phyloP scores from a whole-genome alignment of 345 rosid species.

The Hypericum perforatum region DNA sequence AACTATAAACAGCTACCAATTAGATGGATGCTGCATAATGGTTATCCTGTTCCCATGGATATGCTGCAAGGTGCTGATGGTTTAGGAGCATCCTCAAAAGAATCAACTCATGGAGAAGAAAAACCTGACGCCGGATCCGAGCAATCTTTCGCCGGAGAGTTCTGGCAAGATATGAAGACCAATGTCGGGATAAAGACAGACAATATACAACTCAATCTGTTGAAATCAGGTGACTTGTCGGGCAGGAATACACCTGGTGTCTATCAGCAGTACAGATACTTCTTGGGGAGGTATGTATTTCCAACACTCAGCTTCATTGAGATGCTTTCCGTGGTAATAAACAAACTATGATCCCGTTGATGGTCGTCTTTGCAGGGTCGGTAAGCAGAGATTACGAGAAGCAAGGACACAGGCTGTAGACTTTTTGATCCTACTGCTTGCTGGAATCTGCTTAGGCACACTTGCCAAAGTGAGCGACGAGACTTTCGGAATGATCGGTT shows the following conservation, averaged over 20 bases:
- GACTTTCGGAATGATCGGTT: slow-evolving; percentile 84
- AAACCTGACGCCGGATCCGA: slow-evolving; percentile 29
- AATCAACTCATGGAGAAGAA: slow-evolving; percentile 40
- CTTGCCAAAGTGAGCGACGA: slow-evolving; percentile 97
- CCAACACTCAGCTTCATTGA: neutral
- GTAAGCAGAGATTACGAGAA: slow-evolving; percentile 89
- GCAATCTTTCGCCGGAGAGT: slow-evolving; percentile 61
- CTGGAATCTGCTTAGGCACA: slow-evolving; percentile 97
- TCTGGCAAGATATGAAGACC: slow-evolving; percentile 71
- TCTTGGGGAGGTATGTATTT: slow-evolving; percentile 63
- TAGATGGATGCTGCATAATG: slow-evolving; percentile 98
- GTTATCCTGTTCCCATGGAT: slow-evolving; percentile 76
- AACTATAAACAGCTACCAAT: slow-evolving; percentile 72
- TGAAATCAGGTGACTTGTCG: slow-evolving; percentile 52
- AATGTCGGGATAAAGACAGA: slow-evolving; percentile 61
- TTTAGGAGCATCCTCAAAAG: slow-evolving; percentile 32
- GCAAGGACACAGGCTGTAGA: slow-evolving; percentile 87
- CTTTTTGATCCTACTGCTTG: slow-evolving; percentile 71
- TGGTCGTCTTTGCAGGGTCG: slow-evolving; percentile 41
- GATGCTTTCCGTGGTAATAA: neutral
- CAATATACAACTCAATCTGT: slow-evolving; percentile 37
- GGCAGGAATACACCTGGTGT: slow-evolving; percentile 57
- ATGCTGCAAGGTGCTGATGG: slow-evolving; percentile 66
- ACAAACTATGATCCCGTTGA: neutral
- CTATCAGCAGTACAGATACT: slow-evolving; percentile 68